Conservation (phyloP, 73 alveolate species). For the Blepharisma japonicum region DNA sequence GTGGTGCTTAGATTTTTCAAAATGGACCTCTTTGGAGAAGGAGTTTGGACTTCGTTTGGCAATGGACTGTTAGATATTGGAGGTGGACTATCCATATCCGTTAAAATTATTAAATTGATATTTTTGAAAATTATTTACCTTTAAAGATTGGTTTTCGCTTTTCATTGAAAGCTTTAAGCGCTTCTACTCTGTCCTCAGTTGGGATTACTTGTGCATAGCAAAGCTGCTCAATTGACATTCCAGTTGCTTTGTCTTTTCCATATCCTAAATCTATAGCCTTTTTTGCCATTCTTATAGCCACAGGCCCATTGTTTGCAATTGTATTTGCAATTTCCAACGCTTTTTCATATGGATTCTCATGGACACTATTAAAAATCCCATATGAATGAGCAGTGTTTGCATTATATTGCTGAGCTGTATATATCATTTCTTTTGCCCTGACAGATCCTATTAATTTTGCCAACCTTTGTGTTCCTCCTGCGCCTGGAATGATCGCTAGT, state of each 20-base stretch:
- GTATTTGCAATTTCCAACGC: conserved; percentile 76
- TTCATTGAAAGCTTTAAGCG: conserved; percentile 88
- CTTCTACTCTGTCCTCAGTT: conserved; percentile 89
- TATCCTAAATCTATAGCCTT: conserved; percentile 91
- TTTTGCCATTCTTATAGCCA: conserved; percentile 85
- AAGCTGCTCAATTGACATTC: conserved; percentile 79
- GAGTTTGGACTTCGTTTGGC: too few species aligned
- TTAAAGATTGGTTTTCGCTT: conserved; percentile 85
- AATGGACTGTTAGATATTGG: too few species aligned
- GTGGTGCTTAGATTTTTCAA: too few species aligned
- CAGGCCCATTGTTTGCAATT: conserved; percentile 80
- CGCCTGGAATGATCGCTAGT: conserved; percentile 96
- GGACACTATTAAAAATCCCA: conserved; percentile 83
- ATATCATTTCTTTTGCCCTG: conserved; percentile 90
- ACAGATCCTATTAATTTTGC: conserved; percentile 85
- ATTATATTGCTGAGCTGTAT: conserved; percentile 73
- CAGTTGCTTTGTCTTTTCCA: conserved; percentile 82
- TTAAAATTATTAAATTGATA: too few species aligned
- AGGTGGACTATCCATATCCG: too few species aligned
- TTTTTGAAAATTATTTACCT: conserved; percentile 58
- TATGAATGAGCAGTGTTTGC: conserved; percentile 79
- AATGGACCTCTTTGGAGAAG: too few species aligned
- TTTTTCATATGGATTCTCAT: conserved; percentile 58
- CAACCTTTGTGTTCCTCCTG: conserved; percentile 97
- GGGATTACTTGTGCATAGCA: conserved; percentile 82